Conservation (phyloP, 768 basidiomycete genomes). For the Russula ochroleuca region DNA sequence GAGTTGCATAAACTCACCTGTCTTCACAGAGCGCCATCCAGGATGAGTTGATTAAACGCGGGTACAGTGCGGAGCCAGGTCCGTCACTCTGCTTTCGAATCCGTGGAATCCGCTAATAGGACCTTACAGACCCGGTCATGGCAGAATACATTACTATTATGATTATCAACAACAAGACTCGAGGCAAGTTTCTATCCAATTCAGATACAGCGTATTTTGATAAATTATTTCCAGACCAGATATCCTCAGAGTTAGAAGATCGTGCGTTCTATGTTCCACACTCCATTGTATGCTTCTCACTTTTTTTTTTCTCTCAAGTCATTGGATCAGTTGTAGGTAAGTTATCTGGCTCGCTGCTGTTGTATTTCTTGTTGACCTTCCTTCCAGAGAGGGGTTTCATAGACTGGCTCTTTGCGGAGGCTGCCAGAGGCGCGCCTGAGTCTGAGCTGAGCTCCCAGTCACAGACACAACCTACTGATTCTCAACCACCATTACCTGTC, state of each 20-base stretch:
- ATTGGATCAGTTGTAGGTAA: slow-evolving; percentile 83
- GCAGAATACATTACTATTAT: slow-evolving; percentile 94
- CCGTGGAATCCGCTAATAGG: slow-evolving; percentile 1
- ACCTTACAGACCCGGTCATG: slow-evolving; percentile 71
- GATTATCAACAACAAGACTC: slow-evolving; percentile 88
- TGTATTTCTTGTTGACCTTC: slow-evolving; percentile 16
- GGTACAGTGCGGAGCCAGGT: slow-evolving; percentile 76
- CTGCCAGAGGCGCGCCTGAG: slow-evolving; percentile 62
- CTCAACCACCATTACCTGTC: slow-evolving; percentile 28
- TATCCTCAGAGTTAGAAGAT: slow-evolving; percentile 83
- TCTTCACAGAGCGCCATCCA: slow-evolving; percentile 63
- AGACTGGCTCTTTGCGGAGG: slow-evolving; percentile 82
- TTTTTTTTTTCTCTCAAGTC: slow-evolving; percentile 35
- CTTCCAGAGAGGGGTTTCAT: slow-evolving; percentile 73
- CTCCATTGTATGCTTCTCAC: background rate
- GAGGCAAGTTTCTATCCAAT: slow-evolving; percentile 45
- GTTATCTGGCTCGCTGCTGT: slow-evolving; percentile 28
- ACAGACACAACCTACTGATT: slow-evolving; percentile 36
- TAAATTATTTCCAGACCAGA: slow-evolving; percentile 55
- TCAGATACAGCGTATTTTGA: slow-evolving; percentile 6
- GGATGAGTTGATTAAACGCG: slow-evolving; percentile 71
- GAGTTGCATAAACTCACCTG: slow-evolving; percentile 18
- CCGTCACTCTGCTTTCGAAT: slow-evolving; percentile 31
- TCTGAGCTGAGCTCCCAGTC: slow-evolving; percentile 29
- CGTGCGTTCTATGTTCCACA: slow-evolving; percentile 39